These are phyloP conservation scores for Suillus paluster DNA, from an alignment of 768 basidiomycete genomes.

Conservation along the genomic window DNA sequence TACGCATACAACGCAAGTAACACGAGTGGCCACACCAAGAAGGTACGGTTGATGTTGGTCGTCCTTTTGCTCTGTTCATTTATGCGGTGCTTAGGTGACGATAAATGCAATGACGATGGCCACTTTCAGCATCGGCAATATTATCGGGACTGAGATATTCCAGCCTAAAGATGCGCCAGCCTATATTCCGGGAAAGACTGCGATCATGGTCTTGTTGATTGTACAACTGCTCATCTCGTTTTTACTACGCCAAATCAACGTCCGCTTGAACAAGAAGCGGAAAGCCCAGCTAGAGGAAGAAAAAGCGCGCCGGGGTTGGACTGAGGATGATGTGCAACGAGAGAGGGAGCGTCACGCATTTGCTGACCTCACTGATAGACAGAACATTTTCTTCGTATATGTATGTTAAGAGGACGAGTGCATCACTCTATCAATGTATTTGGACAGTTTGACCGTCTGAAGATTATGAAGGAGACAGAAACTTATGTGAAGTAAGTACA, in stretches of 20 bases:
- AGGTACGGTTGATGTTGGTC: slow-evolving; percentile 32
- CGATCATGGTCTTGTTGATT: slow-evolving; percentile 62
- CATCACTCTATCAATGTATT: slow-evolving; percentile 29
- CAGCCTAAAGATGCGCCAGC: slow-evolving; percentile 62
- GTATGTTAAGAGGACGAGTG: slow-evolving; percentile 31
- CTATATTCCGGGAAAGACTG: slow-evolving; percentile 70
- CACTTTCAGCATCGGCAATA: slow-evolving; percentile 61
- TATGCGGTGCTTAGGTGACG: slow-evolving; percentile 43
- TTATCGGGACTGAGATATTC: slow-evolving; percentile 67
- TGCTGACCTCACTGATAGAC: slow-evolving; percentile 64
- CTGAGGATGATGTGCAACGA: slow-evolving; percentile 57
- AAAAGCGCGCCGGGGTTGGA: slow-evolving; percentile 56
- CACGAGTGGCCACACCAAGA: slow-evolving; percentile 69
- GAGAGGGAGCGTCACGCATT: slow-evolving; percentile 67
- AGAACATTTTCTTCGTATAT: slow-evolving; percentile 67
- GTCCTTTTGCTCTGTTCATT: not conserved
- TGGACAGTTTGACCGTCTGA: not conserved
- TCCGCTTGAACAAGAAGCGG: slow-evolving; percentile 56
- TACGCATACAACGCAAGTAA: slow-evolving; percentile 72
- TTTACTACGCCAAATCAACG: slow-evolving; percentile 57
- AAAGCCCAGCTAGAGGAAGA: slow-evolving; percentile 43
- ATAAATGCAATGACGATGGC: slow-evolving; percentile 64
- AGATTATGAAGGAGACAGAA: not conserved
- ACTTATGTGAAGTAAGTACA: not conserved
- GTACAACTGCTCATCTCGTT: slow-evolving; percentile 54